phyloP scores from a whole-genome alignment of 108 stramenopile species.

The Thalassiosira profunda region DNA sequence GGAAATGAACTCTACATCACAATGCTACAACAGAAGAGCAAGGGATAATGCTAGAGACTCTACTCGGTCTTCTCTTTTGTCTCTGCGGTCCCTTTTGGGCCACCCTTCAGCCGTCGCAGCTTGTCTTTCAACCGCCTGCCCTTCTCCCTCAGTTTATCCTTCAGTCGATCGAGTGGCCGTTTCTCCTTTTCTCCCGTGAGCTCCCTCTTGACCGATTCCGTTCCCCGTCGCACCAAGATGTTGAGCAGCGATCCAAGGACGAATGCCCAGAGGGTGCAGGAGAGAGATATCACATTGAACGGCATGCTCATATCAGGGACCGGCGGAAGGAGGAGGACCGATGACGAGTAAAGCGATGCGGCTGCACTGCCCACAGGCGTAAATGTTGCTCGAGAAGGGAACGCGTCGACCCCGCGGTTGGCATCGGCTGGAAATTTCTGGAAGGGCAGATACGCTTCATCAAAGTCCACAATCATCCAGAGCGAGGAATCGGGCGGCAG shows the following conservation, averaged over 20 bases:
- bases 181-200: constrained; percentile 51
- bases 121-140: constrained; percentile 36
- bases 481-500: constrained; percentile 51
- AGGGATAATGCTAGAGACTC: no score
- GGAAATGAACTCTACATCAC: no score
- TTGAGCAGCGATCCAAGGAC: constrained; percentile 87
- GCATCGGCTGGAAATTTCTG: constrained; percentile 86
- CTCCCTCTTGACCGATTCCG: constrained; percentile 64
- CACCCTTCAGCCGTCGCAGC: constrained; percentile 40
- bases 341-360: constrained; percentile 61
- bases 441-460: constrained; percentile 73
- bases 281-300: constrained; percentile 93
- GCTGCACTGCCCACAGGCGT: constrained; percentile 1
- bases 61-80: constrained; percentile 10
- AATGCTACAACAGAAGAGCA: no score
- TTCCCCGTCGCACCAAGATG: constrained; percentile 69
- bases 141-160: constrained; percentile 32
- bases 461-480: constrained; percentile 63
- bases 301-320: constrained; percentile 97
- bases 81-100: constrained; percentile 1
- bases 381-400: constrained; percentile 64
- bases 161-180: constrained; percentile 37
- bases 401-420: constrained; percentile 79
- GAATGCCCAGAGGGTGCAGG: constrained; percentile 89
- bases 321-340: constrained; percentile 74